Conservation (phyloP, 257 asterid species). For the Solanum bulbocastanum region DNA sequence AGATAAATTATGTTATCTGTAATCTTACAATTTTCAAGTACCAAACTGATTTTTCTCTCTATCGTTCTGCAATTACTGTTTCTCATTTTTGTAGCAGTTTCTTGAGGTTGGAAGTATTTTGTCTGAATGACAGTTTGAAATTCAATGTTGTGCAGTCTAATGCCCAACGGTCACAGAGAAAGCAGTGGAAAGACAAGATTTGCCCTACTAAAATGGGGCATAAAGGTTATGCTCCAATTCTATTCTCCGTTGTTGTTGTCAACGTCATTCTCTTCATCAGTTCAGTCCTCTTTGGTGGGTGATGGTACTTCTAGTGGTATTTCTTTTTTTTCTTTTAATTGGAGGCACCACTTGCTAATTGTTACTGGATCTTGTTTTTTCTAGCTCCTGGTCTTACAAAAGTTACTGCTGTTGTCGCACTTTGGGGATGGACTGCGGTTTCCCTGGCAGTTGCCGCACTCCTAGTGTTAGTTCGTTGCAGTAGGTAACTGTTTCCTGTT, state of each 20-base stretch:
- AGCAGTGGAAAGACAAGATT: conserved; percentile 41
- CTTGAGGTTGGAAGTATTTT: background rate
- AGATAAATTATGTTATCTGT: background rate
- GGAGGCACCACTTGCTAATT: conserved; percentile 19
- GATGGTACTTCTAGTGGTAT: background rate
- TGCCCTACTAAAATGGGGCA: conserved; percentile 44
- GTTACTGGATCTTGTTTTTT: conserved; percentile 21
- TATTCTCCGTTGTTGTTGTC: conserved; percentile 52
- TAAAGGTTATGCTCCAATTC: conserved; percentile 73
- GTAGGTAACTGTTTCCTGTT: conserved; percentile 47
- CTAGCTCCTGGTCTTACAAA: conserved; percentile 73
- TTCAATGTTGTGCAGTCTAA: conserved; percentile 48
- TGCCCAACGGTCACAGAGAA: conserved; percentile 43
- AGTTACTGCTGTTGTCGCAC: conserved; percentile 84
- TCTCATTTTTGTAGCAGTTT: background rate
- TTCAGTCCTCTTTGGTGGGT: conserved; percentile 78
- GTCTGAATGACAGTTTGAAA: conserved; percentile 21
- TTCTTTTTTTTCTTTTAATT: background rate
- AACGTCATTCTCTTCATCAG: conserved; percentile 58
- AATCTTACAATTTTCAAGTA: background rate
- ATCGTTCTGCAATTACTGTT: background rate
- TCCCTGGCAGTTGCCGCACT: conserved; percentile 65
- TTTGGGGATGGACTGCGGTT: conserved; percentile 91
- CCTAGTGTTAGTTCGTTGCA: conserved; percentile 63
- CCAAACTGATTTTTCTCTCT: background rate